Base-by-base conservation (phyloP, 805 yeast genomes). In the Schwanniomyces pseudopolymorphus region DNA sequence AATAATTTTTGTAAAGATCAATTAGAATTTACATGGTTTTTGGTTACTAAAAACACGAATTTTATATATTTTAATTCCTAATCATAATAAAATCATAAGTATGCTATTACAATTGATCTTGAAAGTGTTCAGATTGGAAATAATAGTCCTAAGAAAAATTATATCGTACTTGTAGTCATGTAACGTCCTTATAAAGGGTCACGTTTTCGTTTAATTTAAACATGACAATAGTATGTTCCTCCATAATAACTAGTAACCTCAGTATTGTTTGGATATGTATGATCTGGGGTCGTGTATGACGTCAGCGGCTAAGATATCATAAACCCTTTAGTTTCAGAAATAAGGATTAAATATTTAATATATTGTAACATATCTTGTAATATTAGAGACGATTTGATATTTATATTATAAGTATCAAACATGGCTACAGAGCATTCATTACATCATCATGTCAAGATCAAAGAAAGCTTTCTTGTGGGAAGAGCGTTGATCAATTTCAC, bases 381-480 rank as follows among this genome's bases (percentile, higher is more conserved):
- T 7, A 31, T 31, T 7, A 17, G 5, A 27, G 8, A 9, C 13
- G 20, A 16, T 14, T n/a, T 31, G 19, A 16, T 2, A 6, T 31
- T 31, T 16, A 3, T 4, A 16, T n/a, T 10, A 37, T 33, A 21
- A 14, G 9, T 17, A 41, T 26, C 13, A 10, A 44, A 28, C n/a
- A 51, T 51, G 54, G 48, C 44, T 19, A 43, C 40, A 19, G 49
- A 48, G 31, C 28, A 41, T 16, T 44, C 47, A 35, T 21, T 43
- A 22, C 58, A 54, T 41, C 63, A 57, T 26, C 60, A 64, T 40
- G 49, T 63, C 25, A 61, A 57, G 37, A 51, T 70, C 43, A 70
- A 70, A 52, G 75, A 70, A 44, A 53, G 66, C 17, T 51, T 62
- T 48, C 65, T 72, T 39, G 76, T 72, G 38, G 77, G 78, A 19